Percentiles rank a stretch among this genome's conserved stretches.
These are phyloP conservation scores for Rhodotorula glutinis DNA, from an alignment of 1,284 basidiomycete genomes.

Conservation along the genomic window DNA sequence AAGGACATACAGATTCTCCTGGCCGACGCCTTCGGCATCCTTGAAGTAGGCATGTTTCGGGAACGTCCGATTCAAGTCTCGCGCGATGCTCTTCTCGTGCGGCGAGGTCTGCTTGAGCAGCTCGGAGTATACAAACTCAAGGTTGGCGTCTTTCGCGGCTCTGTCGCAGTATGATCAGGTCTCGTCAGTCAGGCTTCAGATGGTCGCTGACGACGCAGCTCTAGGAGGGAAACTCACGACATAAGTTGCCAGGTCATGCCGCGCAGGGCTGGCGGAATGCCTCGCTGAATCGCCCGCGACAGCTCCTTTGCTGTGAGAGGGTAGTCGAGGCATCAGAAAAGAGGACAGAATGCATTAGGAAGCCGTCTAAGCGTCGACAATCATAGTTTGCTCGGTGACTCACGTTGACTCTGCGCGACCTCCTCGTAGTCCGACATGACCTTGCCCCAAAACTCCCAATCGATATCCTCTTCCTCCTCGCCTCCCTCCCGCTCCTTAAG, in stretches of 20 bases:
- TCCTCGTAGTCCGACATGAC: slow-evolving; percentile 91
- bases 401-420: slow-evolving; percentile 66
- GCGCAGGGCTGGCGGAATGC: slow-evolving; percentile 78
- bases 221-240: slow-evolving; percentile 52
- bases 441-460: slow-evolving; percentile 79
- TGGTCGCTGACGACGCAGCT: too few relatives aligned
- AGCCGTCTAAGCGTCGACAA: too few relatives aligned
- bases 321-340: background rate
- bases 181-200: slow-evolving; percentile 18
- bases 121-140: slow-evolving; percentile 79
- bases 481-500: background rate
- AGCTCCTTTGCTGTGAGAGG: slow-evolving; percentile 61
- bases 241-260: slow-evolving; percentile 99
- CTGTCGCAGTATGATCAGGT: slow-evolving; percentile 51
- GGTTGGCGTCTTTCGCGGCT: slow-evolving; percentile 80
- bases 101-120: slow-evolving; percentile 77
- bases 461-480: slow-evolving; percentile 14
- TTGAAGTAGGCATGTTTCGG: slow-evolving; percentile 93
- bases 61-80: slow-evolving; percentile 92
- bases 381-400: slow-evolving; percentile 16
- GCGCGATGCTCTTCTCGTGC: slow-evolving; percentile 89
- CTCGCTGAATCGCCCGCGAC: slow-evolving; percentile 83
- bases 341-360: too few relatives aligned
- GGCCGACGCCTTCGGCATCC: slow-evolving; percentile 84
- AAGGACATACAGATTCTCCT: slow-evolving; percentile 67